Evolutionary conservation across 1,139 yeast species (phyloP).

Genomic region (Zygosaccharomyces pseudobailii): DNA sequence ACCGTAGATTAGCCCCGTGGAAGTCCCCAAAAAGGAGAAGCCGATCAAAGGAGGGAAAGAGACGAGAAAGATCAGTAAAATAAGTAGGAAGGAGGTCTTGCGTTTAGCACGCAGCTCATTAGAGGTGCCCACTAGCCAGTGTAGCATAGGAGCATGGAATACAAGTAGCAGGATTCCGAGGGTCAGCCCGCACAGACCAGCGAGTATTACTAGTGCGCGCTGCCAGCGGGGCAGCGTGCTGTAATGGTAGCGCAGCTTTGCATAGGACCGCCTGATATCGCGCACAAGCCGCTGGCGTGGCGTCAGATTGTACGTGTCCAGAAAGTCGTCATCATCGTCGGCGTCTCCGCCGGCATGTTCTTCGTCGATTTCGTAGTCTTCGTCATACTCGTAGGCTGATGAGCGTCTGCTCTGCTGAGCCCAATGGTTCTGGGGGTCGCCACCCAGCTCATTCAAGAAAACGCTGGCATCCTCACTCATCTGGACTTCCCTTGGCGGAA

Average conservation of each 20-base stretch:
- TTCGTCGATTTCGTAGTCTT: slow-evolving; percentile 5
- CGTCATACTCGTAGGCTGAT: background rate
- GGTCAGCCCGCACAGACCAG: slow-evolving; percentile 20
- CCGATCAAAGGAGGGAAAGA: slow-evolving; percentile 90
- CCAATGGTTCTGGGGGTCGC: background rate
- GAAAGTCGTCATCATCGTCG: slow-evolving; percentile 30
- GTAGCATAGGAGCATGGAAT: slow-evolving; percentile 47
- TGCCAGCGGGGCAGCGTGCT: slow-evolving; percentile 25
- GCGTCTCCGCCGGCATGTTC: slow-evolving; percentile 4
- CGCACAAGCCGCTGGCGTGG: slow-evolving; percentile 31
- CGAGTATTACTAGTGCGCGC: slow-evolving; percentile 13
- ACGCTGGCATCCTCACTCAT: background rate
- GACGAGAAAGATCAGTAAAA: slow-evolving; percentile 44
- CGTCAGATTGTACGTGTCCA: slow-evolving; percentile 30
- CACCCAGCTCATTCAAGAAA: background rate
- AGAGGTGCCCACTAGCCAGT: slow-evolving; percentile 39
- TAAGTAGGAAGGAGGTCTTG: slow-evolving; percentile 53
- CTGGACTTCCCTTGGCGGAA: background rate
- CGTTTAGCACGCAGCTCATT: slow-evolving; percentile 37
- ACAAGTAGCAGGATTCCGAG: slow-evolving; percentile 38
- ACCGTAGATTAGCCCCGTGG: slow-evolving; percentile 83
- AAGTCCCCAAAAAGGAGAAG: slow-evolving; percentile 61
- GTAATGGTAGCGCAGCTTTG: slow-evolving; percentile 17
- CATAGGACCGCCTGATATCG: slow-evolving; percentile 15
- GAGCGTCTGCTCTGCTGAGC: background rate